phyloP scores from a whole-genome alignment of 805 yeast genomes.

The Isabelozyma pseudorhagii region DNA sequence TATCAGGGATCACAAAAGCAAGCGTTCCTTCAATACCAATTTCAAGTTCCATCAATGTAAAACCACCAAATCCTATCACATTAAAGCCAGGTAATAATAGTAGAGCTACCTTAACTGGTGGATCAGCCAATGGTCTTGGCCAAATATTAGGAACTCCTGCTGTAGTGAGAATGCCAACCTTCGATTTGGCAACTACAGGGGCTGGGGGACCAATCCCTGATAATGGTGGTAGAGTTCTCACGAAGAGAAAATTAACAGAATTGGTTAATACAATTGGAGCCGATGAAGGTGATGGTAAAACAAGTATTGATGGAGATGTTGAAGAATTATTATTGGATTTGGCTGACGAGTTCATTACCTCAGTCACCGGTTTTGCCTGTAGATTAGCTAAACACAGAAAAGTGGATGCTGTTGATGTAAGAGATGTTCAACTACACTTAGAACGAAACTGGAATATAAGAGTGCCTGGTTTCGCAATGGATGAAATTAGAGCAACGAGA shows the following conservation, averaged over 20 bases:
- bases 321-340: conserved; percentile 87
- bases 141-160: conserved; percentile 70
- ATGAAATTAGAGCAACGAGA: conserved; percentile 77
- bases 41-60: conserved; percentile 63
- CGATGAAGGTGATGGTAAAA: conserved; percentile 89
- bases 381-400: conserved; percentile 92
- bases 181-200: conserved; percentile 52
- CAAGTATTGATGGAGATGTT: conserved; percentile 90
- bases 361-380: conserved; percentile 92
- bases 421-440: conserved; percentile 86
- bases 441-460: conserved; percentile 94
- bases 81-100: conserved; percentile 47
- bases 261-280: conserved; percentile 78
- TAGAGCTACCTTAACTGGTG: conserved; percentile 83
- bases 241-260: conserved; percentile 86
- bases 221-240: conserved; percentile 76
- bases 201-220: conserved; percentile 33
- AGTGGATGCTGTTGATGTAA: conserved; percentile 79
- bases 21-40: conserved; percentile 68
- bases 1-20: conserved; percentile 45
- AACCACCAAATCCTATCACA: conserved; percentile 62
- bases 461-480: conserved; percentile 89
- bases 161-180: conserved; percentile 68
- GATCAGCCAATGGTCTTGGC: conserved; percentile 72
- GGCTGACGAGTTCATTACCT: conserved; percentile 92